phyloP scores from a whole-genome alignment of 2,329 filamentous ascomycete species.

The Pezizomycotina sp. region DNA sequence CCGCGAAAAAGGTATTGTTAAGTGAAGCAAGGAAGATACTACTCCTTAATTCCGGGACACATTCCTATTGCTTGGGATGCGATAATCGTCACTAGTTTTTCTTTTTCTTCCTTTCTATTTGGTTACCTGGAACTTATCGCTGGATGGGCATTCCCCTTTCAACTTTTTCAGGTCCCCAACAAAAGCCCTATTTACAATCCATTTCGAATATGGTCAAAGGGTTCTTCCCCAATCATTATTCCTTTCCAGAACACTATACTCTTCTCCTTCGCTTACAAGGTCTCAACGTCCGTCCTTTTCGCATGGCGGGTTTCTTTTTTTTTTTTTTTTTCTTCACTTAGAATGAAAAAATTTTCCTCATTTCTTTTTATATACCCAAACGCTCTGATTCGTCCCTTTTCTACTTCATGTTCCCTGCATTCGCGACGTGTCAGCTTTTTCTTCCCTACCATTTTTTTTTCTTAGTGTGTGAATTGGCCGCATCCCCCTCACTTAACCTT shows the following conservation, averaged over 20 bases:
- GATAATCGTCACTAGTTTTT: slow-evolving; percentile 5
- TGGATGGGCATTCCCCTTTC: too few relatives aligned
- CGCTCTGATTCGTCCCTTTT: slow-evolving; percentile 7
- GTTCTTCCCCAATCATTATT: too few relatives aligned
- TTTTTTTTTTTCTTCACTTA: slow-evolving; percentile 8
- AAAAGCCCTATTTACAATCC: too few relatives aligned
- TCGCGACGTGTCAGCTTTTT: not conserved
- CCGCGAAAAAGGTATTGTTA: slow-evolving; percentile 8
- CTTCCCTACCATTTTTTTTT: not conserved
- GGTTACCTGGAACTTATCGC: slow-evolving; percentile 9
- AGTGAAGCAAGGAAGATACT: slow-evolving; percentile 15
- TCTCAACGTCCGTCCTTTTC: slow-evolving; percentile 4
- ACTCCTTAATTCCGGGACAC: not conserved
- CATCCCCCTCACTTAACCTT: not conserved
- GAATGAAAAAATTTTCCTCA: slow-evolving; percentile 5
- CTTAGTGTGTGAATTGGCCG: not conserved
- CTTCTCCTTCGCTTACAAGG: too few relatives aligned
- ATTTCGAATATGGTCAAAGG: too few relatives aligned
- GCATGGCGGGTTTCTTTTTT: slow-evolving; percentile 13
- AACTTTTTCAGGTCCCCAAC: too few relatives aligned
- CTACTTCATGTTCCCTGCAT: slow-evolving; percentile 6
- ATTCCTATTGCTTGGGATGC: not conserved
- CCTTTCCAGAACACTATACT: too few relatives aligned
- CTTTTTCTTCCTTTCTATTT: slow-evolving; percentile 4
- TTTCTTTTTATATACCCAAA: slow-evolving; percentile 4